Conservation (phyloP, 2,329 filamentous ascomycete genomes). For the Boeremia lycopersici region DNA sequence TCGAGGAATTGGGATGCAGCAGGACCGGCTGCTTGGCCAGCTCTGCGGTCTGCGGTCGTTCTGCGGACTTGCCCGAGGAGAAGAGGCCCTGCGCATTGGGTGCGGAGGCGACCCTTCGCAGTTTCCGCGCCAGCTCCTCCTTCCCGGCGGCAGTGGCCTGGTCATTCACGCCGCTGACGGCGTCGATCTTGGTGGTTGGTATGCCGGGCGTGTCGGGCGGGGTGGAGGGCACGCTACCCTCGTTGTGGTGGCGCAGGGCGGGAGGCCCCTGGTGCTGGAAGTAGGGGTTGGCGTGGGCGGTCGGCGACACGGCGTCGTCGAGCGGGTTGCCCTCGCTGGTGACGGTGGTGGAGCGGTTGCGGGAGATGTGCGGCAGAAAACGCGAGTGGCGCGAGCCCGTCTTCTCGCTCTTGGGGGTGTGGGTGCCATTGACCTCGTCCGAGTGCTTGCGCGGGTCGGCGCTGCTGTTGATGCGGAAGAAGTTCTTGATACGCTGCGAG, state of each 20-base stretch:
- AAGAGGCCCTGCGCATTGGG: slow-evolving; percentile 97
- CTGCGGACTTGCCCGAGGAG: slow-evolving; percentile 53
- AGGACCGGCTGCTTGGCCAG: slow-evolving; percentile 80
- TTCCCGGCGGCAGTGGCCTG: slow-evolving; percentile 79
- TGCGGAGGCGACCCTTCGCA: slow-evolving; percentile 92
- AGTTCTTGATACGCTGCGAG: slow-evolving; percentile 70
- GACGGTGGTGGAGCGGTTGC: slow-evolving; percentile 87
- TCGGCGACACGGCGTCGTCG: slow-evolving; percentile 88
- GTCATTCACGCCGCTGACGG: slow-evolving; percentile 67
- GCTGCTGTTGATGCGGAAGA: slow-evolving; percentile 69
- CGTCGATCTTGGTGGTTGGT: slow-evolving; percentile 65
- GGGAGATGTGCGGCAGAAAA: slow-evolving; percentile 85
- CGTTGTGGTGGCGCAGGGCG: slow-evolving; percentile 90
- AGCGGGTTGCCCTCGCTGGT: slow-evolving; percentile 91
- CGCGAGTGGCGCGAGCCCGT: slow-evolving; percentile 79
- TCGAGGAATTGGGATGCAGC: slow-evolving; percentile 59
- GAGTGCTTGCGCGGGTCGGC: slow-evolving; percentile 51
- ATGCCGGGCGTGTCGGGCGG: slow-evolving; percentile 87
- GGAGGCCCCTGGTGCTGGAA: slow-evolving; percentile 96
- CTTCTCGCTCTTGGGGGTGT: slow-evolving; percentile 65
- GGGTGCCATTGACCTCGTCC: slow-evolving; percentile 44
- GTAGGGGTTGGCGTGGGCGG: slow-evolving; percentile 93
- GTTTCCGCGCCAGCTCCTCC: slow-evolving; percentile 89
- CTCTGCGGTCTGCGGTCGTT: slow-evolving; percentile 81
- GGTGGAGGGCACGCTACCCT: slow-evolving; percentile 88